Conservation (phyloP, 2,329 filamentous ascomycete species). For the Alternaria rosae region DNA sequence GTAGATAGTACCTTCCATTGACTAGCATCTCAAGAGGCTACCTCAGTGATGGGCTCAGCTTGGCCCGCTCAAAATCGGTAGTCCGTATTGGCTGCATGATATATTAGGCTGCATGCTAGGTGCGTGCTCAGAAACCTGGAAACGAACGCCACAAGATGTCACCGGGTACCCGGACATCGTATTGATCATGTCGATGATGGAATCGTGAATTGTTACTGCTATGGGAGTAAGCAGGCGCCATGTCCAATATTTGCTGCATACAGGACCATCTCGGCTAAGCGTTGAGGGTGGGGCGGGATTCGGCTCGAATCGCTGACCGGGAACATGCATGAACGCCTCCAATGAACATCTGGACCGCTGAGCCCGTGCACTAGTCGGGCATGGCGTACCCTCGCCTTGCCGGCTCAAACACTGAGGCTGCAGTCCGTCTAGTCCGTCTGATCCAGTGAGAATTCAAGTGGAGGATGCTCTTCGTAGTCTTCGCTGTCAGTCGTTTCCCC, state of each 20-base stretch:
- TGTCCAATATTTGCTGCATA: slow-evolving; percentile 5
- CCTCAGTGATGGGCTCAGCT: not conserved
- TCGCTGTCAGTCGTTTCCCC: not conserved
- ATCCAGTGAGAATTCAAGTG: not conserved
- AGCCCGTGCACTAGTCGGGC: not conserved
- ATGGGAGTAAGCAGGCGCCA: not conserved
- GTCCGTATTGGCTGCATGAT: not conserved
- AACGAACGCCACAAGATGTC: not conserved
- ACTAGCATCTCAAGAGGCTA: not conserved
- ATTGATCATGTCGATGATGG: not conserved
- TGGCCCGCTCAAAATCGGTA: not conserved
- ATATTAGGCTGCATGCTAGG: slow-evolving; percentile 2
- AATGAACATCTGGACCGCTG: not conserved
- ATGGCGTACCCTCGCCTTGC: not conserved
- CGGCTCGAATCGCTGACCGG: not conserved
- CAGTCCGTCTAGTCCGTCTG: not conserved
- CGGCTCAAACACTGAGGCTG: not conserved
- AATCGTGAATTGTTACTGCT: not conserved
- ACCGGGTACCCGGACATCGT: not conserved
- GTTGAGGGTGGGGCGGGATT: not conserved
- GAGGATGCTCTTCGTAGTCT: not conserved
- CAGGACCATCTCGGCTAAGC: not conserved
- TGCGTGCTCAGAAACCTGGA: not conserved
- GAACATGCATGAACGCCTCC: slow-evolving; percentile 1
- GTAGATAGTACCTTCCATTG: not conserved